Percentiles rank a stretch among this genome's conserved stretches.
Evolutionary conservation across 202 grass and related monocot species (phyloP).

Genomic region (Zizania palustris): DNA sequence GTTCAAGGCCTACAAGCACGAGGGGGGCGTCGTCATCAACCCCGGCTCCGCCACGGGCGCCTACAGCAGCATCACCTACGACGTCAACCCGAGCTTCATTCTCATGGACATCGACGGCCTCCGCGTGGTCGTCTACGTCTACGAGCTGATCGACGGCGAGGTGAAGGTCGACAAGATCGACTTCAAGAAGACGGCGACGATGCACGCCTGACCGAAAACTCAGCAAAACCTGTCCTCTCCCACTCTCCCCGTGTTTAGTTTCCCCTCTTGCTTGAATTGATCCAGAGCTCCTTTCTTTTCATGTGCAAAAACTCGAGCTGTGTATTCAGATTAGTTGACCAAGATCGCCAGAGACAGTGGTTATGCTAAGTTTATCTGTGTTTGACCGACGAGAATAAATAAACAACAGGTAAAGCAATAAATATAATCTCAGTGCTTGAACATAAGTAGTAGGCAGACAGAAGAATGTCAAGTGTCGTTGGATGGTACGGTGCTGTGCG

Average conservation of each 20-base stretch:
- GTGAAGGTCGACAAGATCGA: constrained; percentile 99
- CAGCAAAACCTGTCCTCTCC: background rate
- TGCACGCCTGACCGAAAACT: constrained; percentile 36
- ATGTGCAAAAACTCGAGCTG: background rate
- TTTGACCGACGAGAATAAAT: background rate
- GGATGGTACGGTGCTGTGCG: background rate
- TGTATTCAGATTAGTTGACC: constrained; percentile 12
- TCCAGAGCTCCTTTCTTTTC: background rate
- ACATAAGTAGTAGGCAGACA: no score
- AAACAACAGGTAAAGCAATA: background rate
- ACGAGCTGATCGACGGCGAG: constrained; percentile 92
- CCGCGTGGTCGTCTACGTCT: constrained; percentile 91
- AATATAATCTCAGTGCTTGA: background rate
- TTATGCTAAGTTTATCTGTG: background rate
- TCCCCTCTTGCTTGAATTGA: constrained; percentile 14
- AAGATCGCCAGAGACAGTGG: constrained; percentile 2
- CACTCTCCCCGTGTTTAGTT: background rate
- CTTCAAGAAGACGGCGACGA: constrained; percentile 86
- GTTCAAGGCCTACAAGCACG: constrained; percentile 98
- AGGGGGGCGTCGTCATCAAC: constrained; percentile 95
- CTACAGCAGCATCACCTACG: constrained; percentile 90
- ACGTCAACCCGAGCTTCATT: constrained; percentile 93
- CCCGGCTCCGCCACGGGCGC: constrained; percentile 87
- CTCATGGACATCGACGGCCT: constrained; percentile 97
- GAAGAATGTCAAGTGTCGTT: background rate